These are phyloP conservation scores for Pseudopyricularia cyperi DNA, from an alignment of 2,329 filamentous ascomycete genomes.

Conservation along the genomic window DNA sequence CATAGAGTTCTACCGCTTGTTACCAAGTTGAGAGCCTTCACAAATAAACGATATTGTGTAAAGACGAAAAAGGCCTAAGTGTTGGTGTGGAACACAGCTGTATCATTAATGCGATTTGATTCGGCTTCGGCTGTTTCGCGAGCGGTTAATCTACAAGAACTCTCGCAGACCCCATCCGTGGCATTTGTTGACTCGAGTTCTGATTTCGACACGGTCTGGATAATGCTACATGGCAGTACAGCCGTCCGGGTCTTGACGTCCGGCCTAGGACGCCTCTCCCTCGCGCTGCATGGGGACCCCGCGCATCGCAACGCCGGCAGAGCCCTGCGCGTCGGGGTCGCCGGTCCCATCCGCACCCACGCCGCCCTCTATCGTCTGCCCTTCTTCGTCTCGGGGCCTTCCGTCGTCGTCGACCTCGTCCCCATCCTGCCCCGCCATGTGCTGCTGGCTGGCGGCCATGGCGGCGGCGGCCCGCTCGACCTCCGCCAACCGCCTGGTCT, in stretches of 20 bases:
- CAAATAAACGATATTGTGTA: no score
- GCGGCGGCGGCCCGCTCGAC: slow-evolving; percentile 24
- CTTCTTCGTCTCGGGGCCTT: neutral
- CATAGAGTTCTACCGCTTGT: no score
- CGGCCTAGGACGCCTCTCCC: neutral
- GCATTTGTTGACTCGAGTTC: neutral
- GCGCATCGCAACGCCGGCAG: neutral
- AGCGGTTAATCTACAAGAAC: no score
- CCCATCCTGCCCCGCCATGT: neutral
- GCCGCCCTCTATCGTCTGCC: neutral
- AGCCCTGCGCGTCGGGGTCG: neutral
- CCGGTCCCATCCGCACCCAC: neutral
- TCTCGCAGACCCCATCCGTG: neutral
- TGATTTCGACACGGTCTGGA: neutral
- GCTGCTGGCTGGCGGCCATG: slow-evolving; percentile 12
- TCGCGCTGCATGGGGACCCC: neutral
- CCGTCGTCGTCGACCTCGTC: neutral
- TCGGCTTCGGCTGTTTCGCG: no score
- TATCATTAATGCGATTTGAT: no score
- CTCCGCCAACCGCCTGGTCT: slow-evolving; percentile 42
- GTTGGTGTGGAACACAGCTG: no score
- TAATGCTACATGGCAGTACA: neutral
- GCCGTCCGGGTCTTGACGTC: neutral
- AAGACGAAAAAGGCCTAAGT: no score
- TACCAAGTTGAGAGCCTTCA: no score